Evolutionary conservation across 345 rosid species (phyloP), one percentile per base, ranked within the genome.

Genomic region (Pistacia integerrima): DNA sequence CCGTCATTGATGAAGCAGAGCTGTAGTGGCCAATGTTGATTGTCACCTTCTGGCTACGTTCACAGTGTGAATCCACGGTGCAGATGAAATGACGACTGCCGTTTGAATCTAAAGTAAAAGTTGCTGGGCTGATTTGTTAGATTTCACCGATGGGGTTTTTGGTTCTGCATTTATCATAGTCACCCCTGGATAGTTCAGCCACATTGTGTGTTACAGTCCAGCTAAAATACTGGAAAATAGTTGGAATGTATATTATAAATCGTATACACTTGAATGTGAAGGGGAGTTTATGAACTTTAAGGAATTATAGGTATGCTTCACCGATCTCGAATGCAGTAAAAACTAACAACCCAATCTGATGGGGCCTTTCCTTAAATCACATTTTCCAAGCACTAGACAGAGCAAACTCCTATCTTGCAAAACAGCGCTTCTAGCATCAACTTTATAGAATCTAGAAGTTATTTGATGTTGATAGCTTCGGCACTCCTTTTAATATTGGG

Each of bases 21-120:
- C 55, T 79, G 10, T 51, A 4, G 17, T 61, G 17, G 13, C 80
- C 76, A 20, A 74, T 28, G 28, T 33, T 64, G 71, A 80, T 16
- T 12, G 64, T 48, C 64, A 84, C 76, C 77, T 81, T 84, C 76
- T 80, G 84, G 57, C 84, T 82, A 12, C 5, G 41, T 13, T 73
- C 67, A 49, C 80, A 81, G 67, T 81, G 84, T 25, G 35, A 51
- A 16, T 52, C 68, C 65, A 78, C 52, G 30, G 75, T 70, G 80
- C 80, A 84, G 68, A 84, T 63, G 72, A 64, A 78, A 62, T 78
- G 76, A 20, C 56, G 74, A 30, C 70, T 12, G 7, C 5, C 25
- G 0, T 20, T 73, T 2, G 35, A 4, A 10, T 0, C 61, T 22
- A 82, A 20, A 4, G 30, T 3, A 33, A 76, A 52, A 20, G 4